Base-by-base conservation (phyloP, 1,284 basidiomycete genomes). In the Puccinia coronata region DNA sequence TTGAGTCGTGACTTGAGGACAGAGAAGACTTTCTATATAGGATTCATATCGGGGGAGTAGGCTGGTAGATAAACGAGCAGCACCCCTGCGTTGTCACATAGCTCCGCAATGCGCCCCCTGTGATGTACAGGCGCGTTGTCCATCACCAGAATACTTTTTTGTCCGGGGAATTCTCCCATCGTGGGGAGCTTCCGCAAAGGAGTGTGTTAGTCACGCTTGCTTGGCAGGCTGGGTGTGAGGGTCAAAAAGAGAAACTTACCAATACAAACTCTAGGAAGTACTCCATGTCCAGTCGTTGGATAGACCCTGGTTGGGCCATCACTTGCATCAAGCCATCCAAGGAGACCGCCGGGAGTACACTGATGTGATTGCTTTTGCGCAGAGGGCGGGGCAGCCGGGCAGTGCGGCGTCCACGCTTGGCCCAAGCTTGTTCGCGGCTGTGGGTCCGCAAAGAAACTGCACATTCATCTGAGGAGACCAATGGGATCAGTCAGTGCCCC, bases 11-110 rank as follows among this genome's bases (percentile, higher is more conserved):
- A 55, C 12, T 55, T 57, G 8, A 61, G 20, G 14, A 61, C 57
- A 6, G 55, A 57, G 28, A 63, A 63, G 25, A 25, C 59, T 25
- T 74, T 55, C 51, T 31, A 18, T 18, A 49, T 72, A 9, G 70
- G 70, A 16, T 72, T 72, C 43, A 72, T 51, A 14, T 72, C 70
- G 1, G 70, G 70, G 0, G 70, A 72, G n/a, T 72, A 72, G 16
- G 70, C 12, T 28, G 70, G 70, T 25, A 72, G 14, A 18, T 72
- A 36, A 1, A 72, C 18, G 0, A 49, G 25, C 1, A 72, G 4
- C 4, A 51, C 18, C 0, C 28, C 49, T 11, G 6, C 11, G 3
- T 2, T 49, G 25, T 36, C 28, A 16, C 43, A 23, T 0, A 72
- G 14, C 16, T 72, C 70, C 25, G 2, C 6, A 53, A 72, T 53